Evolutionary conservation across 345 rosid genomes (phyloP).

Genomic region (Combretum micranthum): DNA sequence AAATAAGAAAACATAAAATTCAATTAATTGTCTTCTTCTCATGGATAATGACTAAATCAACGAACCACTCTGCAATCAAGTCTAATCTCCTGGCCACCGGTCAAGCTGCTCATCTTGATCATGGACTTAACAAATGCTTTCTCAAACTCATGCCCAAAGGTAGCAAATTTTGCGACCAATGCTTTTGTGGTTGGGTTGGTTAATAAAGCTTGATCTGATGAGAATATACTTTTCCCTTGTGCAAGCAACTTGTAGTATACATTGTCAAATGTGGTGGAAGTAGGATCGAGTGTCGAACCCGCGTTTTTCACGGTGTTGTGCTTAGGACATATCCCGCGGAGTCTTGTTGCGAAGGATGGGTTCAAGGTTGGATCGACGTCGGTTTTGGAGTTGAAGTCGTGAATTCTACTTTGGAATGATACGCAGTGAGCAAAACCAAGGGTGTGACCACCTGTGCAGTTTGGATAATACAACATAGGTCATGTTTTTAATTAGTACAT

Average conservation of each 20-base stretch:
- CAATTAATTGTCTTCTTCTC: too few species aligned
- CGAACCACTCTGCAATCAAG: too few species aligned
- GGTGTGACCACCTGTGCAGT: conserved; percentile 64
- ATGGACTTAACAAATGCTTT: too few species aligned
- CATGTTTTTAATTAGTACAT: too few species aligned
- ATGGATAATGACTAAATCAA: too few species aligned
- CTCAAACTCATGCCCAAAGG: conserved; percentile 35
- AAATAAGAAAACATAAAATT: too few species aligned
- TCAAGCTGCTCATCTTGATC: not conserved
- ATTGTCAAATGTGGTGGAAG: conserved; percentile 45
- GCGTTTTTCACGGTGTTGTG: conserved; percentile 63
- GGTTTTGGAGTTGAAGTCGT: conserved; percentile 48
- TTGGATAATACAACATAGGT: too few species aligned
- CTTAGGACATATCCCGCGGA: conserved; percentile 41
- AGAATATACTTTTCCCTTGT: conserved; percentile 62
- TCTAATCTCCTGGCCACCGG: too few species aligned
- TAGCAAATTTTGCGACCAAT: conserved; percentile 49
- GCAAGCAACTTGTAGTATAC: conserved; percentile 63
- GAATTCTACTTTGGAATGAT: conserved; percentile 76
- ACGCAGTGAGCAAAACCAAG: conserved; percentile 89
- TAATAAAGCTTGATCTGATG: conserved; percentile 82
- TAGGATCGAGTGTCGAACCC: conserved; percentile 48
- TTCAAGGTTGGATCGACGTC: conserved; percentile 64
- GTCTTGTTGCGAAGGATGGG: conserved; percentile 54
- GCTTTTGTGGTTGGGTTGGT: conserved; percentile 32